Base-by-base conservation (phyloP, 169 alveolate genomes). In the Cryptosporidium viatorum region DNA sequence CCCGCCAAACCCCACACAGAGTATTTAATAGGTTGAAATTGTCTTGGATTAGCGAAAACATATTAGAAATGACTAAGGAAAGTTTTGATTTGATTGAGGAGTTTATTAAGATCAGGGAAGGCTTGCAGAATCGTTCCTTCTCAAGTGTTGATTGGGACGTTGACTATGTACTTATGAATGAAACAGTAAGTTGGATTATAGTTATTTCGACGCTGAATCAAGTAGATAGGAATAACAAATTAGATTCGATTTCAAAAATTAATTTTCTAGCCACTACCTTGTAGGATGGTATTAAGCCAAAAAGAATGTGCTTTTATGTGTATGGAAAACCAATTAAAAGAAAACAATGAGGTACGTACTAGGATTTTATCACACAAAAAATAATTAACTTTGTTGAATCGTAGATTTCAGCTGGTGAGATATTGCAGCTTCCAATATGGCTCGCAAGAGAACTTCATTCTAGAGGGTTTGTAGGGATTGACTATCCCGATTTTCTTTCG, bases 281-380 rank as follows among this genome's bases (percentile, higher is more conserved):
- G 89, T 80, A 67, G 71, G 14, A 59, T 80, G 75, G 80, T 45
- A n/a, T 29, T 67, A 0, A 80, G 35, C 14, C 89, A 80, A 80
- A 80, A 80, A 39, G 89, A 62, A 37, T 80, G 89, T 59, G 89
- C 69, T 12, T 80, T 80, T 80, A 62, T 80, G 62, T 31, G 48
- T 18, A 41, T 10, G n/a, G 89, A 80, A 14, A 16, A 3, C 14
- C 59, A 67, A 37, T 31, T 12, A 59, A 59, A 37, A 62, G 89
- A 65, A 29, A 12, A 9, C 5, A 43, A 80, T 59, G 89, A 80
- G 71, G 89, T 80, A 60, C 1, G 89, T 65, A 80, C 18, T 0
- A 3, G 37, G n/a, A 1, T 59, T 23, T 14, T 3, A 29, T 29
- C 12, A 5, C 18, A 26, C 16, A 29, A 23, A 7, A 62, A 52